Evolutionary conservation across 2,329 filamentous ascomycete genomes (phyloP).

Genomic region (Colletotrichum navitas): DNA sequence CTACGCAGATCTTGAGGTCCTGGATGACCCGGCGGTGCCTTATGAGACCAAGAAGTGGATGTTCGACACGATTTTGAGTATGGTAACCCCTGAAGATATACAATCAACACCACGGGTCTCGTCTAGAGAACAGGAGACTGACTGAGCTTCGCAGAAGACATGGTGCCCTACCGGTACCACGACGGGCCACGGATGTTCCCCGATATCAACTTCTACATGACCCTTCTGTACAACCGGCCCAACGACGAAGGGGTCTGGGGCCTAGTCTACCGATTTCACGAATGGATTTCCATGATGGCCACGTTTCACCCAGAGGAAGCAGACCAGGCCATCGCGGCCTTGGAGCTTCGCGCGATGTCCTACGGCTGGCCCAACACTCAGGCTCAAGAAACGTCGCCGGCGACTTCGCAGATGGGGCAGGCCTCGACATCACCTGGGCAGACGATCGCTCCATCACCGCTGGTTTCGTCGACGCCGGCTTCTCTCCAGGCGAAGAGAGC

Average conservation of each 20-base stretch:
- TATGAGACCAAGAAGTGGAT: conserved; percentile 4
- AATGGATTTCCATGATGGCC: conserved; percentile 7
- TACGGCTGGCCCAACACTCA: neutral
- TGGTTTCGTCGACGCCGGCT: accelerated
- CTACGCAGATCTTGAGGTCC: neutral
- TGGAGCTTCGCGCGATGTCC: neutral
- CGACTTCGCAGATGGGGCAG: neutral
- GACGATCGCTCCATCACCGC: neutral
- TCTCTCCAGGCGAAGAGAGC: neutral
- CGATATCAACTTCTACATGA: conserved; percentile 1
- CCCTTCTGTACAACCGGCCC: neutral
- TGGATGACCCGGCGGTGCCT: neutral
- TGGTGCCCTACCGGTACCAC: conserved; percentile 15
- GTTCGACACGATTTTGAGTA: conserved; percentile 20
- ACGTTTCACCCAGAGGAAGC: neutral
- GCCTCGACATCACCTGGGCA: neutral
- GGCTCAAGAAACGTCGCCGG: neutral
- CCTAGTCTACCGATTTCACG: neutral
- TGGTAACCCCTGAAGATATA: neutral
- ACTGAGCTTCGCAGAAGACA: neutral
- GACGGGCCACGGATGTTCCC: conserved; percentile 11
- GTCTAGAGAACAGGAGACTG: neutral
- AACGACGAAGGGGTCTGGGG: neutral
- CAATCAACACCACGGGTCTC: neutral
- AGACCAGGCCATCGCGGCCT: neutral